Percentiles rank a stretch among this genome's conserved stretches.
Evolutionary conservation across 1,284 basidiomycete genomes (phyloP).

Genomic region (Ustilago cynodontis): DNA sequence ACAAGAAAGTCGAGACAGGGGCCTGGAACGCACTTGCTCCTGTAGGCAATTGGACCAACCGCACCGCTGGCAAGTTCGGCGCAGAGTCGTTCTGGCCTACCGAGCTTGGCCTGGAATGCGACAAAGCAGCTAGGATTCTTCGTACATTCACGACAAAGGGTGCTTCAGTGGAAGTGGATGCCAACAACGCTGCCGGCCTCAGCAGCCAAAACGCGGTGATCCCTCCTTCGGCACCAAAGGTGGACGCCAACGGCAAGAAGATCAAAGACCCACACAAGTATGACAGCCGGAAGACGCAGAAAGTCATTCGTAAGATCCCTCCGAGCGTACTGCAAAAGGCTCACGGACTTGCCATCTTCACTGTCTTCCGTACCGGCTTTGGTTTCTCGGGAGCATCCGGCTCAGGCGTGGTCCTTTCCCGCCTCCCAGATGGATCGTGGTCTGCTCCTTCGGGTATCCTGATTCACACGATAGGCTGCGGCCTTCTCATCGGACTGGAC

Average conservation of each 20-base stretch:
- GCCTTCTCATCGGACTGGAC: conserved; percentile 68
- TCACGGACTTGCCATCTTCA: conserved; percentile 67
- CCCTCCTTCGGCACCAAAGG: conserved; percentile 27
- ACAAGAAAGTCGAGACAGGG: conserved; percentile 61
- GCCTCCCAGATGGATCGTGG: conserved; percentile 67
- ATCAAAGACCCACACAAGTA: conserved; percentile 57
- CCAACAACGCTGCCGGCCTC: conserved; percentile 37
- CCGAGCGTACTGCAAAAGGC: conserved; percentile 54
- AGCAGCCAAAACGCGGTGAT: conserved; percentile 34
- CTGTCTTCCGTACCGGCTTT: conserved; percentile 66
- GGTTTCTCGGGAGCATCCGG: conserved; percentile 60
- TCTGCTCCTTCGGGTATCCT: conserved; percentile 66
- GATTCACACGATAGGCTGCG: conserved; percentile 66
- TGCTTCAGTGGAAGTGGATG: conserved; percentile 52
- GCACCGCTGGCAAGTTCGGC: conserved; percentile 54
- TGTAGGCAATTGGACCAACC: conserved; percentile 55
- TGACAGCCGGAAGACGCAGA: conserved; percentile 65
- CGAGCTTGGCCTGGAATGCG: conserved; percentile 55
- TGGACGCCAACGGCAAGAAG: conserved; percentile 46
- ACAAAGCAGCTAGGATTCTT: conserved; percentile 66
- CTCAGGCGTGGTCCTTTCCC: conserved; percentile 66
- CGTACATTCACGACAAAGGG: conserved; percentile 60
- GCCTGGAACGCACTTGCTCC: conserved; percentile 57
- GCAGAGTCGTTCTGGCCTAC: conserved; percentile 67
- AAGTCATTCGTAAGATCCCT: conserved; percentile 68